A percentile compares a stretch with the other conserved stretches of the same genome.
Conservation (phyloP, 106 monocot species). For the Phalaenopsis equestris region DNA sequence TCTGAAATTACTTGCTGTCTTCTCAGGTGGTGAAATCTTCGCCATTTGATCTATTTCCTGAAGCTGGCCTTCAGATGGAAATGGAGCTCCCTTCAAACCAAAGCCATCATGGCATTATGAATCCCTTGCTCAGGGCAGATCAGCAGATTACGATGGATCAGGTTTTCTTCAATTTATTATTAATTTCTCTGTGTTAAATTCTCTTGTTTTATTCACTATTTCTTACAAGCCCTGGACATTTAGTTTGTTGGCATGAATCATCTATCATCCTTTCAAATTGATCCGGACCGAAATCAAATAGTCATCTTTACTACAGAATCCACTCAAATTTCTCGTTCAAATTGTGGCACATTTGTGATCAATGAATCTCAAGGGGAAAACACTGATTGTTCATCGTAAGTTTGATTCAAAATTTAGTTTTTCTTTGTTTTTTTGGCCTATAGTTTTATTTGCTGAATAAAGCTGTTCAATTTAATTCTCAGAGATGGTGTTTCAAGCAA, state of each 20-base stretch:
- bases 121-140: background rate
- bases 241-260: background rate
- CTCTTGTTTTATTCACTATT: background rate
- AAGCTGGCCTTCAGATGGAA: background rate
- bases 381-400: background rate
- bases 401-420: background rate
- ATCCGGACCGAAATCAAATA: background rate
- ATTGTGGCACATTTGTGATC: background rate
- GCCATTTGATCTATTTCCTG: background rate
- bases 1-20: background rate
- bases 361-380: too few species aligned
- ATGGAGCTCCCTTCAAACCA: constrained; percentile 8
- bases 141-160: background rate
- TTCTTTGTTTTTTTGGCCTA: background rate
- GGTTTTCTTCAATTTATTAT: background rate
- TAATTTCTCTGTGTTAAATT: background rate
- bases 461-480: background rate
- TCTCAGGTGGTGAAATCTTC: background rate
- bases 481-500: background rate
- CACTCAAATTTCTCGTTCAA: background rate
- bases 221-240: background rate
- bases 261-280: background rate
- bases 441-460: background rate
- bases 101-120: background rate
- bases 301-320: background rate